phyloP scores from a whole-genome alignment of 164 flowering plant genomes.

The Vitis labrusca region DNA sequence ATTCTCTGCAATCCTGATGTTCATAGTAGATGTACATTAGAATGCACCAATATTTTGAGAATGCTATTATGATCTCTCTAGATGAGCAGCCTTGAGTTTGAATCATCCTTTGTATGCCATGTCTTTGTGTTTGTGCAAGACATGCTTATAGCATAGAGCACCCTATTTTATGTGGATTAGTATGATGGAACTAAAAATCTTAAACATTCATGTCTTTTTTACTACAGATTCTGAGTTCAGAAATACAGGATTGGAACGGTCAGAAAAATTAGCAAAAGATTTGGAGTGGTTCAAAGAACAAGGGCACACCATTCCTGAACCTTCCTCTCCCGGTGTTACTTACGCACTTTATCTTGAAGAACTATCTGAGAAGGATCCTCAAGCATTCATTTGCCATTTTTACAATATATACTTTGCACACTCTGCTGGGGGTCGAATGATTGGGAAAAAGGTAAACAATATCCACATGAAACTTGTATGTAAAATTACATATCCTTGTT shows the following conservation, averaged over 20 bases:
- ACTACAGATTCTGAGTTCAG: conserved; percentile 81
- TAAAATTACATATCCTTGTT: too few relatives aligned
- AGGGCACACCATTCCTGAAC: conserved; percentile 87
- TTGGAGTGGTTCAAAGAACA: conserved; percentile 91
- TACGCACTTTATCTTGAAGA: conserved; percentile 73
- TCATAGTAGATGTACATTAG: too few relatives aligned
- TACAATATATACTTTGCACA: conserved; percentile 96
- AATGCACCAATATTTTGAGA: too few relatives aligned
- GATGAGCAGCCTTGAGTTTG: too few relatives aligned
- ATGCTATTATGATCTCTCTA: too few relatives aligned
- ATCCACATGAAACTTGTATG: not conserved
- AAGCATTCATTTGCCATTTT: conserved; percentile 92
- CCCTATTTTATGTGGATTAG: not conserved
- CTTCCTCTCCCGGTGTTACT: conserved; percentile 72
- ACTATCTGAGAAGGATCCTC: conserved; percentile 83
- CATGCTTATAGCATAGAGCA: too few relatives aligned
- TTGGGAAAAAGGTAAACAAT: conserved; percentile 75
- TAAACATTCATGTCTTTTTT: conserved; percentile 5
- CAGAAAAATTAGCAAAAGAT: conserved; percentile 75
- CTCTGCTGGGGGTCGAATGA: conserved; percentile 97
- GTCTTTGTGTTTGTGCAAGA: not conserved
- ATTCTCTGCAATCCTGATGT: too few relatives aligned
- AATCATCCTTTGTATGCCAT: not conserved
- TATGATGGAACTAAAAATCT: not conserved
- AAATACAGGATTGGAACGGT: conserved; percentile 93